Base-by-base conservation (phyloP, 768 basidiomycete species). In the Kondoa subrosea region DNA sequence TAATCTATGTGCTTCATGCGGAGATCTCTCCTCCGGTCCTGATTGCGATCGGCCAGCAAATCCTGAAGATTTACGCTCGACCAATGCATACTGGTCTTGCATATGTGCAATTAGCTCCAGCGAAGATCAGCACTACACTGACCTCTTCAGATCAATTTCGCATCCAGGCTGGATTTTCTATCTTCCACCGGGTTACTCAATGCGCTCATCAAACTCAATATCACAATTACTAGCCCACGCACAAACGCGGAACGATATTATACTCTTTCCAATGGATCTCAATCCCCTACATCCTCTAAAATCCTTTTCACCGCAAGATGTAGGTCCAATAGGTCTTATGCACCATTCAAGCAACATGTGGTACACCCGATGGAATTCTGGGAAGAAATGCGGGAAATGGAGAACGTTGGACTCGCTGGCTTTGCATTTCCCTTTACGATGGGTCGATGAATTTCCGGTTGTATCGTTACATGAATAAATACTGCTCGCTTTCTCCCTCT, bases 141-240 rank as follows among this genome's bases (percentile, higher is more conserved):
- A 8, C 21, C 40, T 50, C 40, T 21, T 50, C 40, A 8, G 12
- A 8, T 50, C 40, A 8, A 21, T 50, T 21, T 50, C 40, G 3
- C 26, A 63, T 17, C 17, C n/a, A 2, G 61, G 61, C 3, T 63
- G 61, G 61, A 32, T 63, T 8, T 21, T 63, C 61, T 33, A 63
- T 31, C 61, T 63, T 27, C 27, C 61, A 17, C 8, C 61, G 14
- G 30, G 30, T 17, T 12, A 27, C 34, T 12, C 33, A 21, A 12
- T 27, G 3, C 16, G 26, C 3, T 29, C 61, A 8, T 32, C 61
- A 3, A 33, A 27, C 34, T 27, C 61, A 8, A 32, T 63, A 16
- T 3, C 61, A 17, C 61, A 32, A 21, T 32, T 63, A 33, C n/a
- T 63, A 17, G 15, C 61, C 15, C 14, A 31, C 4, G 26, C 61